phyloP scores from a whole-genome alignment of 345 rosid species.

The Lepidium sativum region DNA sequence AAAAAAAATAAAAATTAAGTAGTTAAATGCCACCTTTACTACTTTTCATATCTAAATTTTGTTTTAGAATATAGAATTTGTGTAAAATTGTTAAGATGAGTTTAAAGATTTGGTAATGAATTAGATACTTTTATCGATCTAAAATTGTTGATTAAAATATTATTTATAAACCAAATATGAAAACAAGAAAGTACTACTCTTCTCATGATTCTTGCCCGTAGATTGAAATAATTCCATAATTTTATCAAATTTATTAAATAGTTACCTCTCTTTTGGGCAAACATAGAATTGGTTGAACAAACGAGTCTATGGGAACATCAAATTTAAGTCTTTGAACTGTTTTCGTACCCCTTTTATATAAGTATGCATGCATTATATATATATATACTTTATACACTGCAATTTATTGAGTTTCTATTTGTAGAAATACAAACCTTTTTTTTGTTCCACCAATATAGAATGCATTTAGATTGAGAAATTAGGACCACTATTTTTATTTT shows the following conservation, averaged over 20 bases:
- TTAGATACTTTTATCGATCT: too few relatives aligned
- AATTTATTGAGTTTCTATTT: background rate
- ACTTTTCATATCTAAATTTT: too few relatives aligned
- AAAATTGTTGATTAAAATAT: too few relatives aligned
- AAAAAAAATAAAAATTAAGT: too few relatives aligned
- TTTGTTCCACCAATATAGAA: background rate
- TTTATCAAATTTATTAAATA: background rate
- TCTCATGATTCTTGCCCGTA: conserved; percentile 20
- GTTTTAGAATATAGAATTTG: too few relatives aligned
- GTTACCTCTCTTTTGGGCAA: conserved; percentile 21
- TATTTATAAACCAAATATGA: too few relatives aligned
- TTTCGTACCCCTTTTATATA: background rate
- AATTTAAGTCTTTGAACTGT: conserved; percentile 21
- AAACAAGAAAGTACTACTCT: background rate
- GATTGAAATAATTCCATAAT: background rate
- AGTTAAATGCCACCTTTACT: too few relatives aligned
- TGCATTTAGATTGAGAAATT: background rate
- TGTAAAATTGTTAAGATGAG: too few relatives aligned
- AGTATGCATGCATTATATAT: background rate
- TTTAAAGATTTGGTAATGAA: too few relatives aligned
- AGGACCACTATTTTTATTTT: background rate
- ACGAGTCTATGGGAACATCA: conserved; percentile 10
- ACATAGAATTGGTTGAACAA: conserved; percentile 18
- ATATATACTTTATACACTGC: background rate
- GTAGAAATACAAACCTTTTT: background rate